phyloP scores from a whole-genome alignment of 345 rosid genomes.

The Populus pruinosa region DNA sequence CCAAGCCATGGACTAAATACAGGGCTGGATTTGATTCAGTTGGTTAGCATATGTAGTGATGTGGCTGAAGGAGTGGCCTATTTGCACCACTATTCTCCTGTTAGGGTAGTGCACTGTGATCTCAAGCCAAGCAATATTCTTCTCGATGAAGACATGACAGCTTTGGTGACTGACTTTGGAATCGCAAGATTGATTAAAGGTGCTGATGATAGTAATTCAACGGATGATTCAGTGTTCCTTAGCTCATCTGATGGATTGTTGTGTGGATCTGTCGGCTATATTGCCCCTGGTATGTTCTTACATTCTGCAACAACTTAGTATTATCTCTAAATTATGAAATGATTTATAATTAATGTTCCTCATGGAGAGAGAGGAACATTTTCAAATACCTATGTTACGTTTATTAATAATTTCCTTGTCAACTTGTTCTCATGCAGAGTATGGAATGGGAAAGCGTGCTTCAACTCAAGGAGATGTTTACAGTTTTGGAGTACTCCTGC shows the following conservation, averaged over 20 bases:
- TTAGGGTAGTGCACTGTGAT: constrained; percentile 89
- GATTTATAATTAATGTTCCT: neutral
- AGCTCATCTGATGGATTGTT: constrained; percentile 68
- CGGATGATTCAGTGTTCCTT: constrained; percentile 51
- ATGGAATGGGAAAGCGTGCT: constrained; percentile 76
- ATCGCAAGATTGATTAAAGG: constrained; percentile 63
- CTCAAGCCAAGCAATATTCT: constrained; percentile 93
- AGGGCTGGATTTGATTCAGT: constrained; percentile 54
- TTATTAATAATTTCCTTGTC: neutral
- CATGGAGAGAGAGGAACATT: neutral
- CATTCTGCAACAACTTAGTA: neutral
- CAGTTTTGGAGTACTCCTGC: constrained; percentile 76
- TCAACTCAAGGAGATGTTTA: constrained; percentile 84
- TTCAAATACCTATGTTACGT: neutral
- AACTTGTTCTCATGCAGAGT: constrained; percentile 45
- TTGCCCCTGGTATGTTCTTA: constrained; percentile 72
- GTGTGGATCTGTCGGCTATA: constrained; percentile 88
- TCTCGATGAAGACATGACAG: constrained; percentile 83
- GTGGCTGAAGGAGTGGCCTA: constrained; percentile 89
- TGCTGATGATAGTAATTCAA: constrained; percentile 29
- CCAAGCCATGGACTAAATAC: constrained; percentile 38
- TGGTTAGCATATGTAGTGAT: constrained; percentile 69
- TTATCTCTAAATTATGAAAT: neutral
- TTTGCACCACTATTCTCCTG: constrained; percentile 78
- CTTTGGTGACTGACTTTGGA: constrained; percentile 87